Percentiles rank a stretch among this genome's conserved stretches.
Evolutionary conservation across 75 land plant genomes (phyloP).

Genomic region (Cryptomeria japonica): DNA sequence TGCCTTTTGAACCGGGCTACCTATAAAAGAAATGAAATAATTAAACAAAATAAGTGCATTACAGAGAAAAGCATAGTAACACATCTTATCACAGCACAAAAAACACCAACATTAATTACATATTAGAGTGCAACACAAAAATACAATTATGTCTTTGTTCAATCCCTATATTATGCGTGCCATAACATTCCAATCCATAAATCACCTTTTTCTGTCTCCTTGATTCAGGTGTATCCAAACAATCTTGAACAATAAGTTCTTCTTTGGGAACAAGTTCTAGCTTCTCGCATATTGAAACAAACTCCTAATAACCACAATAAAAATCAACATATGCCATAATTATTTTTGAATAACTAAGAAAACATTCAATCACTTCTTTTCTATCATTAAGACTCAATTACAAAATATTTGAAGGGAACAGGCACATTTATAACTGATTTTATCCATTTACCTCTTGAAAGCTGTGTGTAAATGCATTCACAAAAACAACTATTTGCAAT

Average conservation of each 20-base stretch:
- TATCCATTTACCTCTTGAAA: background rate
- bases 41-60: background rate
- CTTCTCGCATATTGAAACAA: conserved; percentile 79
- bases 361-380: background rate
- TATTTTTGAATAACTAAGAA: background rate
- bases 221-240: conserved; percentile 41
- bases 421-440: background rate
- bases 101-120: background rate
- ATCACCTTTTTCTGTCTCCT: conserved; percentile 79
- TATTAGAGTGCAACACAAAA: background rate
- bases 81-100: background rate
- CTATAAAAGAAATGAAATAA: conserved; percentile 25
- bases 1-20: conserved; percentile 91
- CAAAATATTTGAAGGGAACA: background rate
- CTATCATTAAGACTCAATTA: background rate
- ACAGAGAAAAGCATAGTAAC: background rate
- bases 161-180: background rate
- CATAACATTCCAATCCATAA: background rate
- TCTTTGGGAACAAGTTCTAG: conserved; percentile 90
- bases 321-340: background rate
- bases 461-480: background rate
- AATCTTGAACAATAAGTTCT: conserved; percentile 44
- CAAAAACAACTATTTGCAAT: background rate
- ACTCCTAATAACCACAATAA: conserved; percentile 46
- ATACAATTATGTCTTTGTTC: background rate